A percentile compares a stretch with the other conserved stretches of the same genome.
Conservation (phyloP, 345 rosid species). For the Pseudoturritis turrita region DNA sequence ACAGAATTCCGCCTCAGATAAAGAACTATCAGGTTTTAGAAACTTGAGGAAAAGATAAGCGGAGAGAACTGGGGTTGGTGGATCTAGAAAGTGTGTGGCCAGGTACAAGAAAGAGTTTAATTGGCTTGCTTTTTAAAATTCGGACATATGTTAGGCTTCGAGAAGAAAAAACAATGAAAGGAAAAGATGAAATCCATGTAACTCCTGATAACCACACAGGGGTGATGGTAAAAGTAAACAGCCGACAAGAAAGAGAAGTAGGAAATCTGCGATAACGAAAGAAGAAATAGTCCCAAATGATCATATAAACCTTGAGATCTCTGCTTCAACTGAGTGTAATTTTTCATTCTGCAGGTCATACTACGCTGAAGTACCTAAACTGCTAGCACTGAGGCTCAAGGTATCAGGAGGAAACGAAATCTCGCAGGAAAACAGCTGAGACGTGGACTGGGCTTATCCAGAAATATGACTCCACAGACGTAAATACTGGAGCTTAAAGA, state of each 20-base stretch:
- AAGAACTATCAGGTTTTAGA: constrained; percentile 18
- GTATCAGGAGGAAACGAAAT: constrained; percentile 8
- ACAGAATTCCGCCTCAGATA: constrained; percentile 17
- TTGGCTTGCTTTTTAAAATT: neutral
- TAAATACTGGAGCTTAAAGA: constrained; percentile 1
- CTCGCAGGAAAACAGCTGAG: constrained; percentile 11
- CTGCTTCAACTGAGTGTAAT: constrained; percentile 14
- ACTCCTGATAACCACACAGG: neutral
- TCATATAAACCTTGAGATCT: neutral
- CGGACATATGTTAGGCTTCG: neutral
- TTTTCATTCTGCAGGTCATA: constrained; percentile 5
- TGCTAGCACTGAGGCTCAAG: neutral
- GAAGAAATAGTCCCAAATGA: neutral
- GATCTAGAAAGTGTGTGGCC: neutral
- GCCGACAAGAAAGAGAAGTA: constrained; percentile 10
- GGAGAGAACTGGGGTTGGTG: neutral
- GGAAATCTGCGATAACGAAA: neutral
- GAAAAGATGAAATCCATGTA: constrained; percentile 6
- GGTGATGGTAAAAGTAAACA: constrained; percentile 9
- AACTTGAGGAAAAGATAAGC: constrained; percentile 9
- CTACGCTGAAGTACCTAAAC: constrained; percentile 1
- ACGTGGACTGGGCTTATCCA: neutral
- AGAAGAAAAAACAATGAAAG: neutral
- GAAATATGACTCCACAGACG: neutral
- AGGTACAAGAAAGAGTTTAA: neutral